Conservation (phyloP, 2,329 filamentous ascomycete genomes). For the Celoporthe dispersa region DNA sequence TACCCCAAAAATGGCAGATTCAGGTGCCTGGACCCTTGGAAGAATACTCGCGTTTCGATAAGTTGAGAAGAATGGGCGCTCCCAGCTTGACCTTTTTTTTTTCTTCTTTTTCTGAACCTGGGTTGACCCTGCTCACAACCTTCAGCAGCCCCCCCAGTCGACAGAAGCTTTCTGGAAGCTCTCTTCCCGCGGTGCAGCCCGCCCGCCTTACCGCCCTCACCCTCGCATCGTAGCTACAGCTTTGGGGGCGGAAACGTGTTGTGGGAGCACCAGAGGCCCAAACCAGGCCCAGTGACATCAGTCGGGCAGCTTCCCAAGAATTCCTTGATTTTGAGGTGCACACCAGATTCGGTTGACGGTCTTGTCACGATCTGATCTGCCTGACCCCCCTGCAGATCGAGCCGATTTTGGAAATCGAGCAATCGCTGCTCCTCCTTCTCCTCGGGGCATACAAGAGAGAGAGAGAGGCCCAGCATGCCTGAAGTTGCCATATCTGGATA, state of each 20-base stretch:
- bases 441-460: not conserved
- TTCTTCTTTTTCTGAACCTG: not conserved
- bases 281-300: not conserved
- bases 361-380: not conserved
- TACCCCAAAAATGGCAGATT: no score
- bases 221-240: not conserved
- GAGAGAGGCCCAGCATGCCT: not conserved
- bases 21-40: no score
- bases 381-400: not conserved
- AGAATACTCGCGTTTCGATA: not conserved
- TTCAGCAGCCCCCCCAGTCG: not conserved
- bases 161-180: slow-evolving; percentile 26
- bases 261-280: not conserved
- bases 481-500: not conserved
- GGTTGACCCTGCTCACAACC: slow-evolving; percentile 25
- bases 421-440: not conserved
- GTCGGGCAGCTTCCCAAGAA: not conserved
- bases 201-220: slow-evolving; percentile 6
- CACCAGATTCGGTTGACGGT: not conserved
- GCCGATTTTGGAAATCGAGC: not conserved
- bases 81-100: not conserved
- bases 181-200: slow-evolving; percentile 3
- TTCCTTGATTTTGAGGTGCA: not conserved
- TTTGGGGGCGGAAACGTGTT: not conserved
- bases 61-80: not conserved